Base-by-base conservation (phyloP, 2,329 filamentous ascomycete genomes). In the Penicillium sp. region DNA sequence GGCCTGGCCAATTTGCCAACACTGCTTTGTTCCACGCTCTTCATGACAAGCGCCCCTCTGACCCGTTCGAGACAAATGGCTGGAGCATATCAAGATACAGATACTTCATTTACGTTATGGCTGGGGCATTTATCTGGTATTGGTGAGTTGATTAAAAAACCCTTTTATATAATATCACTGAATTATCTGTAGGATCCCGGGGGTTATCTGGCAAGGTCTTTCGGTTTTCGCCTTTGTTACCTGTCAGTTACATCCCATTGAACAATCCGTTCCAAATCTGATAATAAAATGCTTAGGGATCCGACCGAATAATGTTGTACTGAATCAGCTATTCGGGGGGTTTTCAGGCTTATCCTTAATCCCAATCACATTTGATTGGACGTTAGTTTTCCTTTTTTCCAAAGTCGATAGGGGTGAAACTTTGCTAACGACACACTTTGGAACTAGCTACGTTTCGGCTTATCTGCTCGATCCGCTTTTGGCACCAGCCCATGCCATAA, bases 21-120 rank as follows among this genome's bases (percentile, higher is more conserved):
- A 84, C 87, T 9, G 82, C 84, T 1, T 68, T 89, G 27, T 84
- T 88, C 75, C 86, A 87, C 63, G 84, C 85, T 59, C 86, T 90
- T 78, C 86, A 90, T 64, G 86, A 89, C 59, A 78, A 83, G 55
- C 75, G 75, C 7, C 63, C 72, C 15, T 74, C 78, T 0, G 76
- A 83, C 51, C 78, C 82, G 61, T 72, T 73, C 8, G 75, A 79
- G 82, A 62, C 81, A 73, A 13, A 80, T 72, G 86, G 86, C 6
- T 87, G 87, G 54, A 76, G 66, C 13, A 84, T 89, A 72, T 80
- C 84, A 2, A 78, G 85, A 36, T 87, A 85, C 57, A 74, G 75
- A 56, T 87, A 81, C 78, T 89, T 87, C 54, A 72, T 75, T 17
- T 71, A 82, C 36, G 70, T 87, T 17, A 82, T 81, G 2, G 58